Evolutionary conservation across 495 filamentous ascomycete species (phyloP), one percentile per base, ranked within the genome.

Genomic region (Apiosordaria backusii): DNA sequence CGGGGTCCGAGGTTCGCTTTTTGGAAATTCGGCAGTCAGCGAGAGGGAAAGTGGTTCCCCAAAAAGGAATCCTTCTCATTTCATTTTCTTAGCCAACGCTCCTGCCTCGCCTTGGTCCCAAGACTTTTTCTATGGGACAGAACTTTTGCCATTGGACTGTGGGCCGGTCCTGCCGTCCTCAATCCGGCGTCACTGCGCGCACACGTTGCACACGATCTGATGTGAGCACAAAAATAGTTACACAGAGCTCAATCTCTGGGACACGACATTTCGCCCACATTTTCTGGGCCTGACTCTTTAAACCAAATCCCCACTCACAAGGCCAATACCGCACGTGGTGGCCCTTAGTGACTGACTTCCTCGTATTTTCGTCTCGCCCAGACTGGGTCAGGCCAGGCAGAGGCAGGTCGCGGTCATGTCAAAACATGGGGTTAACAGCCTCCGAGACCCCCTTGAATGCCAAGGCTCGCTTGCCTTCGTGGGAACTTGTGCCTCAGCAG

Each of bases 161-260:
- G 27, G 50, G 50, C n/a, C 50, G 50, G 15, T 3, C 16, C 50
- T 53, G 50, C 50, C 50, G 19, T 53, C 16, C 16, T 53, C 50
- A 4, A 13, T 53, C 50, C 19, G 4, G 50, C 50, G 50, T 18
- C 16, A 53, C 50, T 53, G 50, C 22, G 3, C 52, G 22, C 52
- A 21, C 52, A 23, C 22, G 52, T 55, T 55, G 22, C 52, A 55
- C 52, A 23, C n/a, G 52, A 55, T 55, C 52, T 55, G 52, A 55
- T 55, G 52, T 55, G 52, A 55, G 52, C 52, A 45, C 35, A 23
- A 55, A 55, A 55, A 55, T 55, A 22, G 52, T 55, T 55, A 23
- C 52, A 55, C 52, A 55, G 22, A 55, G 52, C 22, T 19, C 9
- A 10, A 55, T 19, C 52, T 21, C 52, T 55, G 13, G 52, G 10